These are phyloP conservation scores for Chamaecyparis obtusa DNA, from an alignment of 75 land plant species.

Conservation along the genomic window DNA sequence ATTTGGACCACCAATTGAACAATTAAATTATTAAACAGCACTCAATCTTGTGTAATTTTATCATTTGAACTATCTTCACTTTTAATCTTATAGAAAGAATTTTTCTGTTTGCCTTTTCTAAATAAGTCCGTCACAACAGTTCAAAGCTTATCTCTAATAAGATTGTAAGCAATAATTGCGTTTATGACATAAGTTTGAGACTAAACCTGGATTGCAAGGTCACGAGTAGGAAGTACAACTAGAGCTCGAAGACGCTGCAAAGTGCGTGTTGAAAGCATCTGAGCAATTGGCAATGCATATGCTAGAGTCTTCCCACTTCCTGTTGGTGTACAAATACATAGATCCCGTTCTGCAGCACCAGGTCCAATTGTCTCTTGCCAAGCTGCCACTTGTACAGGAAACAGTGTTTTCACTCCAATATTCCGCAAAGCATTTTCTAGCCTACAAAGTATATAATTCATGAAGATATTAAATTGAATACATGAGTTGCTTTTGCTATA, in stretches of 20 bases:
- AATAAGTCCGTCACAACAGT: background rate
- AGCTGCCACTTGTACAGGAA: slow-evolving; percentile 90
- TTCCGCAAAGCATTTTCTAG: slow-evolving; percentile 59
- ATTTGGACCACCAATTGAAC: background rate
- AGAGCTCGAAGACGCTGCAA: slow-evolving; percentile 74
- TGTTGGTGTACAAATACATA: slow-evolving; percentile 91
- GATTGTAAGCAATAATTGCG: background rate
- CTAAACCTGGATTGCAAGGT: slow-evolving; percentile 83
- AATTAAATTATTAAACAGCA: background rate
- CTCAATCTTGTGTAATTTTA: background rate
- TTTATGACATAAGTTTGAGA: background rate
- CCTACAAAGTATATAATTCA: slow-evolving; percentile 27
- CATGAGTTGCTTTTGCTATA: background rate
- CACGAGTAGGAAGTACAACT: slow-evolving; percentile 90
- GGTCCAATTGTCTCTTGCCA: slow-evolving; percentile 91
- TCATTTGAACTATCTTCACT: background rate
- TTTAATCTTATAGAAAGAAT: background rate
- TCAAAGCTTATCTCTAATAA: background rate
- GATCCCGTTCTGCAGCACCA: slow-evolving; percentile 73
- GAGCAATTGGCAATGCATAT: slow-evolving; percentile 89
- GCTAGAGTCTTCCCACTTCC: slow-evolving; percentile 97
- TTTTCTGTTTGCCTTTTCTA: background rate
- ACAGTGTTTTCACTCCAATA: slow-evolving; percentile 63
- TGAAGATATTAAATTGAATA: background rate
- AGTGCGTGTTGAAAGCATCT: slow-evolving; percentile 59